Evolutionary conservation across 1,284 basidiomycete species (phyloP), one percentile per base, ranked within the genome.

Genomic region (Neonothopanus nambi): DNA sequence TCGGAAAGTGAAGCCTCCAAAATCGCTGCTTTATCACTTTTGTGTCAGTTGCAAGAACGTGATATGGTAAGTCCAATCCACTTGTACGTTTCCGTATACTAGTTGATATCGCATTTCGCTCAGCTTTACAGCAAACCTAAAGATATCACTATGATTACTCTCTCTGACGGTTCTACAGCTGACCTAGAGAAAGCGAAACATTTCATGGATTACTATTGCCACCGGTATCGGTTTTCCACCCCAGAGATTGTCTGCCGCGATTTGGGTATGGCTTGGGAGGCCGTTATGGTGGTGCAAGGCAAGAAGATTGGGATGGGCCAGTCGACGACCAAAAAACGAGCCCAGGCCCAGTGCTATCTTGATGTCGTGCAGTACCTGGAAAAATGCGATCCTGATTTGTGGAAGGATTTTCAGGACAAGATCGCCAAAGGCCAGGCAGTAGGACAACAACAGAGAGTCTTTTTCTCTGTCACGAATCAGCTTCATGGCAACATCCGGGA

Each of bases 151-250:
- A 61, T 68, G 21, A 66, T 70, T 33, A 66, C 63, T 5, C 77
- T 97, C 18, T 82, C 84, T 15, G 88, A 95, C 65, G 85, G 85
- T 21, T 78, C 23, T 6, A 39, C 84, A 4, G 62, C 71, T 59
- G 76, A 74, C 6, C 86, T 88, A 45, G 91, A 95, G 54, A 81
- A 82, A 45, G 93, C 94, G 0, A 84, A 89, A 51, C 85, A 84
- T 59, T 98, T 98, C 72, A 95, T 98, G 87, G 94, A 95, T 61
- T 98, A 91, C 66, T 98, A 98, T 67, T 97, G 94, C 68, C 82
- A 85, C 40, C 79, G 85, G 37, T 97, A 88, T 68, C 76, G 77
- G 33, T 95, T 95, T 62, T 78, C 80, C n/a, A 85, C 84, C 61
- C 93, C 95, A 1, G 91, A 94, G 48, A 73, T 98, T 55, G 74